phyloP scores from a whole-genome alignment of 2,329 filamentous ascomycete genomes.

The Calonectria pseudoreteaudii region DNA sequence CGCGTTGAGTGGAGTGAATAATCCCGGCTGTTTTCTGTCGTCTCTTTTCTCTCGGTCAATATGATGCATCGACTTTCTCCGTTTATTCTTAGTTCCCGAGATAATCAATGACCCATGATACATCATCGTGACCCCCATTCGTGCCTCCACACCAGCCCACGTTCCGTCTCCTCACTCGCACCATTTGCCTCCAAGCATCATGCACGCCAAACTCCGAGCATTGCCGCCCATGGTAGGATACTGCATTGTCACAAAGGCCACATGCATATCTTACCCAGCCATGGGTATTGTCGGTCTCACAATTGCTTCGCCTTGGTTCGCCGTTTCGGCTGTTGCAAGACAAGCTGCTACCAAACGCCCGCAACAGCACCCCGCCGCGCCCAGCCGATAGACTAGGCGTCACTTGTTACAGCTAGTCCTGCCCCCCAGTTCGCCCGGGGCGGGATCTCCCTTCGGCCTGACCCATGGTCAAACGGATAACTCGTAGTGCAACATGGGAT shows the following conservation, averaged over 20 bases:
- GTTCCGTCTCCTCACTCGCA: constrained; percentile 32
- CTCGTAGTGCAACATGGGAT: constrained; percentile 28
- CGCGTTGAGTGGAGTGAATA: background rate
- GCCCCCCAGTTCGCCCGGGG: constrained; percentile 5
- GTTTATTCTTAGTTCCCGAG: constrained; percentile 21
- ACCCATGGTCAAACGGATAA: constrained; percentile 28
- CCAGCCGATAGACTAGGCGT: constrained; percentile 10
- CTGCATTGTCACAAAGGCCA: constrained; percentile 10
- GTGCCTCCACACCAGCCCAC: constrained; percentile 38
- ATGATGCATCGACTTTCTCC: background rate
- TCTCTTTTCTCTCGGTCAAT: background rate
- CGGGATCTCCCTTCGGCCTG: constrained; percentile 31
- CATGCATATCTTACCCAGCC: background rate
- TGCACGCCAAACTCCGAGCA: constrained; percentile 31
- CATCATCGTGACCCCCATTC: constrained; percentile 37
- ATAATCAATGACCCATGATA: constrained; percentile 23
- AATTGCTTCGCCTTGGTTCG: constrained; percentile 12
- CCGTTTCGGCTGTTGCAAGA: constrained; percentile 1
- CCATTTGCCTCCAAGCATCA: constrained; percentile 28
- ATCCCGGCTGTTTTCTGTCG: background rate
- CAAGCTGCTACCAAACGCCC: background rate
- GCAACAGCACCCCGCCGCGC: constrained; percentile 2
- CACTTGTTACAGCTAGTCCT: background rate
- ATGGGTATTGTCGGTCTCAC: constrained; percentile 1
- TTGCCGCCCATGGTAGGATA: constrained; percentile 21